These are phyloP conservation scores for Cladorrhinum sp. DNA, from an alignment of 2,329 filamentous ascomycete genomes.

Conservation along the genomic window DNA sequence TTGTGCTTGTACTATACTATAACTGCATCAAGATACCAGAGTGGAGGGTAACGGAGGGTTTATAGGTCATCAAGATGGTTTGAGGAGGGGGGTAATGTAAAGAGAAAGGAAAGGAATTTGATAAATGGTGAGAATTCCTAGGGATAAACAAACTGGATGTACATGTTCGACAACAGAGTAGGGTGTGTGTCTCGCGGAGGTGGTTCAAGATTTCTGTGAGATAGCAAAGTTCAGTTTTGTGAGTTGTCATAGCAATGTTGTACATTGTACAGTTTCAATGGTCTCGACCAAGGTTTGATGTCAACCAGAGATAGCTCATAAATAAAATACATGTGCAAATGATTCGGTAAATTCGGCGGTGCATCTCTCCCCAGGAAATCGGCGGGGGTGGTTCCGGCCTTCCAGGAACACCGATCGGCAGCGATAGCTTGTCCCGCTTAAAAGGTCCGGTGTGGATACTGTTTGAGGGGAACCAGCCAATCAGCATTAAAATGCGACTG, in stretches of 20 bases:
- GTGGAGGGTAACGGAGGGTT: background rate
- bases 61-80: background rate
- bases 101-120: background rate
- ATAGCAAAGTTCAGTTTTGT: background rate
- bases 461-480: constrained; percentile 13
- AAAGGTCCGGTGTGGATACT: constrained; percentile 1
- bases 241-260: background rate
- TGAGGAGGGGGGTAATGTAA: background rate
- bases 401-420: constrained; percentile 4
- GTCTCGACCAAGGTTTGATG: too few relatives aligned
- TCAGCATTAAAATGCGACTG: constrained; percentile 18
- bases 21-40: constrained; percentile 22
- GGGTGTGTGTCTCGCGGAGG: background rate
- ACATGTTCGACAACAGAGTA: too few relatives aligned
- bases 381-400: background rate
- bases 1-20: constrained; percentile 18
- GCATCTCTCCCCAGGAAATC: background rate
- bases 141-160: background rate
- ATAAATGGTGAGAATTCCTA: background rate
- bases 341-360: too few relatives aligned
- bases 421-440: constrained; percentile 6
- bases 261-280: background rate
- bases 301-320: too few relatives aligned
- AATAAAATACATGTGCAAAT: too few relatives aligned
- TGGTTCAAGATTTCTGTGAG: background rate